These are phyloP conservation scores for Ailanthus altissimus DNA, from an alignment of 345 rosid genomes.

Conservation along the genomic window DNA sequence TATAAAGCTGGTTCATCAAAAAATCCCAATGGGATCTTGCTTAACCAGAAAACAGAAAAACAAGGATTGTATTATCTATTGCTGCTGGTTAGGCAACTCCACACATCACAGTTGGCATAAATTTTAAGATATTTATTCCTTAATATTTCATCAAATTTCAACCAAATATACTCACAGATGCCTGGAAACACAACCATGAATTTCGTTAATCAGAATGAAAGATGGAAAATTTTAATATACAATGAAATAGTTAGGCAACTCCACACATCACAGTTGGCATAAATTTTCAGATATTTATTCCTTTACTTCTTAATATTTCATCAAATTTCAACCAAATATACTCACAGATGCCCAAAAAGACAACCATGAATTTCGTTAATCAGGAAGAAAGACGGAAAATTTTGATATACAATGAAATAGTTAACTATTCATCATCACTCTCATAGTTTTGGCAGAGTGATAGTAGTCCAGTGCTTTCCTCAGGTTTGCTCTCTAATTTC, in stretches of 20 bases:
- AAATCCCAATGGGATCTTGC: too few relatives aligned
- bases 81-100: too few relatives aligned
- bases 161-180: not conserved
- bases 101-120: too few relatives aligned
- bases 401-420: not conserved
- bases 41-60: too few relatives aligned
- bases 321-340: not conserved
- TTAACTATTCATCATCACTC: constrained; percentile 56
- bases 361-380: not conserved
- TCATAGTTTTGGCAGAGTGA: constrained; percentile 67
- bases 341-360: too few relatives aligned
- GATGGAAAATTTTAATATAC: not conserved
- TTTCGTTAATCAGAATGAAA: not conserved
- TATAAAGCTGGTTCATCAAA: too few relatives aligned
- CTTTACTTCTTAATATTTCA: not conserved
- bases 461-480: constrained; percentile 40
- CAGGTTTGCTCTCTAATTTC: constrained; percentile 39
- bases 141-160: not conserved
- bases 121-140: too few relatives aligned
- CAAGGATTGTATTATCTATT: too few relatives aligned
- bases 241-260: not conserved
- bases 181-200: not conserved
- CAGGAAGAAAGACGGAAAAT: not conserved
- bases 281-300: too few relatives aligned
- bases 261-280: too few relatives aligned